Base-by-base conservation (phyloP, 2,329 filamentous ascomycete species). In the Simplicillium aogashimaense region DNA sequence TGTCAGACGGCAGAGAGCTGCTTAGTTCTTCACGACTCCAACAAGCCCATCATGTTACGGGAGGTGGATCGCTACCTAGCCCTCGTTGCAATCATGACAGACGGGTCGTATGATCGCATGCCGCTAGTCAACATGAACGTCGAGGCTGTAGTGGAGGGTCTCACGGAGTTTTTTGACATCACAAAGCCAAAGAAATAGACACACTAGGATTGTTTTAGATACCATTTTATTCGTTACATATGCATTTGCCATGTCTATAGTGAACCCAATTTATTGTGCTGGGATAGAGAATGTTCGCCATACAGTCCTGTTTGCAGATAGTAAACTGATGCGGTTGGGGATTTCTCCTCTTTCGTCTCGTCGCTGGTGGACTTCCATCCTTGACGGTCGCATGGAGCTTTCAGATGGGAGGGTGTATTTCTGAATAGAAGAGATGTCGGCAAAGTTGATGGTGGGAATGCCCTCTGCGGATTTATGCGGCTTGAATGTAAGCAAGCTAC, bases 101-200 rank as follows among this genome's bases (percentile, higher is more conserved):
- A 90, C 55, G 85, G 85, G 40, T 84, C 81, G 20, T 86, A 86
- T 50, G 83, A 88, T 55, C 86, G 85, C 66, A 86, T 90, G 67
- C 82, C 83, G 4, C 66, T 89, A 46, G 84, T 94, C 45, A 87
- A 88, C 51, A 87, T 90, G 76, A 92, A 94, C 52, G 83, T 90
- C 3, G 82, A 86, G 52, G 81, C 86, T 0, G 82, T 89, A 28
- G 84, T 89, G 37, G 78, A 85, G 52, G 86, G 86, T 0, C 61
- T 94, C 53, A 78, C 79, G 31, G 78, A 88, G 55, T 86, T 92
- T 46, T 92, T 92, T 53, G 74, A 81, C 52, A 81, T 83, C 44
- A 82, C 78, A 8, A 81, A 79, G 56, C 67, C 70, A 40, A 75
- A 63, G 36, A 15, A 30, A 18, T 35, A 29, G 29, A 35, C 15